Evolutionary conservation across 1,139 yeast genomes (phyloP).

Genomic region (Candida mesenterica): DNA sequence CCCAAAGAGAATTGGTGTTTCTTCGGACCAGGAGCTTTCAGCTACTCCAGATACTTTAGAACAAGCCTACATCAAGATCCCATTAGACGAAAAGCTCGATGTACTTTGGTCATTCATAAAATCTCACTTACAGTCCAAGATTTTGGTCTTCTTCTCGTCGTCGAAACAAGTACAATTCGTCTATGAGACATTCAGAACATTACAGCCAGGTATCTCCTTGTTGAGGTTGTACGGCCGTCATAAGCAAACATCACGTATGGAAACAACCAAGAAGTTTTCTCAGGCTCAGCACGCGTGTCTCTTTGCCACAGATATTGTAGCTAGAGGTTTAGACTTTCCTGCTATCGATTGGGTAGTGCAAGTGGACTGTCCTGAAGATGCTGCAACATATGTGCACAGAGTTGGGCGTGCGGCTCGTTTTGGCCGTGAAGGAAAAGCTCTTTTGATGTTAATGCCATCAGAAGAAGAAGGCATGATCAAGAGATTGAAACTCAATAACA

Average conservation of each 20-base stretch:
- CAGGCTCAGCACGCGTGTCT: constrained; percentile 85
- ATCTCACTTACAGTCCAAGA: constrained; percentile 81
- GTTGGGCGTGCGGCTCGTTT: constrained; percentile 97
- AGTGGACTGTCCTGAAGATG: constrained; percentile 94
- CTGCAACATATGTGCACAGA: constrained; percentile 91
- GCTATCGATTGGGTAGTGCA: constrained; percentile 97
- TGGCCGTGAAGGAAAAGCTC: constrained; percentile 84
- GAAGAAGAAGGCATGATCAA: constrained; percentile 80
- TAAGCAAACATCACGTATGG: constrained; percentile 89
- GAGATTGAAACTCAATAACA: constrained; percentile 59
- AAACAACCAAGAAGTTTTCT: constrained; percentile 81
- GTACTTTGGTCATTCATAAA: constrained; percentile 86
- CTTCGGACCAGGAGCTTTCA: constrained; percentile 44
- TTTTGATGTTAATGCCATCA: constrained; percentile 76
- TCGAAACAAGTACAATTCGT: constrained; percentile 94
- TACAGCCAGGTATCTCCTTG: constrained; percentile 95
- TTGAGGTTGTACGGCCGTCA: constrained; percentile 94
- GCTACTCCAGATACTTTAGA: constrained; percentile 82
- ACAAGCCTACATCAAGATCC: constrained; percentile 74
- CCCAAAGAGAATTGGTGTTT: constrained; percentile 72
- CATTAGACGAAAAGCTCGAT: constrained; percentile 79
- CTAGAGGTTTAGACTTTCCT: constrained; percentile 96
- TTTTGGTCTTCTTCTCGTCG: constrained; percentile 85
- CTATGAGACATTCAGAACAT: constrained; percentile 83
- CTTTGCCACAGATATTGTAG: constrained; percentile 95